Conservation (phyloP, 1,284 basidiomycete species). For the Amylostereum areolatum region DNA sequence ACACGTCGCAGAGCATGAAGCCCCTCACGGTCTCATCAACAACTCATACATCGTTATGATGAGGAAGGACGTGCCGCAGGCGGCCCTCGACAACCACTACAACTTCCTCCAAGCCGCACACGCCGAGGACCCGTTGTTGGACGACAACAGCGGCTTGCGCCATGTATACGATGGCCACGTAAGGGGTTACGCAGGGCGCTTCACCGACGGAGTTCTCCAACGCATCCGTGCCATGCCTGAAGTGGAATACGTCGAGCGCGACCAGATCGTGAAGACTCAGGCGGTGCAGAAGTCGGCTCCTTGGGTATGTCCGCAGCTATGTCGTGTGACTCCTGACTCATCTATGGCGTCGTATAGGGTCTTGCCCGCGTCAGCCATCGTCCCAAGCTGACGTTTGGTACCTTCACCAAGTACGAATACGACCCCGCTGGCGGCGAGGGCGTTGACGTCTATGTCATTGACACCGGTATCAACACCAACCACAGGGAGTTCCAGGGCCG, state of each 20-base stretch:
- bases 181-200: slow-evolving; percentile 84
- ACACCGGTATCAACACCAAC: slow-evolving; percentile 85
- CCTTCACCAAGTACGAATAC: slow-evolving; percentile 86
- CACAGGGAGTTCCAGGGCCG: slow-evolving; percentile 80
- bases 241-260: slow-evolving; percentile 89
- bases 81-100: slow-evolving; percentile 67
- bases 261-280: slow-evolving; percentile 81
- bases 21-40: slow-evolving; percentile 70
- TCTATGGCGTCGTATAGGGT: slow-evolving; percentile 46
- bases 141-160: slow-evolving; percentile 44
- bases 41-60: slow-evolving; percentile 90
- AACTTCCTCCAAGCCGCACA: slow-evolving; percentile 62
- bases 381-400: slow-evolving; percentile 68
- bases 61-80: slow-evolving; percentile 59
- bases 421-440: slow-evolving; percentile 77
- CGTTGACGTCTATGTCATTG: slow-evolving; percentile 82
- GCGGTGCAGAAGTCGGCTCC: slow-evolving; percentile 77
- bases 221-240: slow-evolving; percentile 84
- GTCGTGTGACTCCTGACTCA: slow-evolving; percentile 4
- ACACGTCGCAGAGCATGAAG: slow-evolving; percentile 34
- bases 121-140: slow-evolving; percentile 41
- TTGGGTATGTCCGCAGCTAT: slow-evolving; percentile 62
- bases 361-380: slow-evolving; percentile 95
- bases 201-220: slow-evolving; percentile 71
- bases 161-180: slow-evolving; percentile 72